phyloP scores from a whole-genome alignment of 2,329 filamentous ascomycete genomes.

The Alternaria arborescens region DNA sequence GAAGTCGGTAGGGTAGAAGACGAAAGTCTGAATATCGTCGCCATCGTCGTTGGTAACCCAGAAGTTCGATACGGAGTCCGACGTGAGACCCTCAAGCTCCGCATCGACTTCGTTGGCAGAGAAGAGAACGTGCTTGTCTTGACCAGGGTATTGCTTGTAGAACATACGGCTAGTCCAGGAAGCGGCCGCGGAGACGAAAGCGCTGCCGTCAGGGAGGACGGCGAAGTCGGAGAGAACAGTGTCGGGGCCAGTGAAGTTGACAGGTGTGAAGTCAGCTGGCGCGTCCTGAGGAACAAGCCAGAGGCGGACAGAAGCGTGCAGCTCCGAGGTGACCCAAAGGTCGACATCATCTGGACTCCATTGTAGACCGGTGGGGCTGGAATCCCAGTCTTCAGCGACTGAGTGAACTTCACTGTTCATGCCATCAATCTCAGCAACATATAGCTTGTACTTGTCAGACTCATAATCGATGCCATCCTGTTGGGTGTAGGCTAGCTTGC shows the following conservation, averaged over 20 bases:
- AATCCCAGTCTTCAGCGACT: conserved; percentile 48
- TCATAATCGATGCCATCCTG: conserved; percentile 73
- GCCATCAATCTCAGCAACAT: conserved; percentile 46
- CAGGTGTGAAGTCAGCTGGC: conserved; percentile 56
- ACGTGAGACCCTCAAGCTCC: conserved; percentile 70
- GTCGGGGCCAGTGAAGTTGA: conserved; percentile 56
- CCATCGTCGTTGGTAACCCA: conserved; percentile 72
- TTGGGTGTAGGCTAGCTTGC: conserved; percentile 79
- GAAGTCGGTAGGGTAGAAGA: conserved; percentile 71
- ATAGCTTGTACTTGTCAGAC: conserved; percentile 72
- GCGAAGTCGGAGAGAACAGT: conserved; percentile 52
- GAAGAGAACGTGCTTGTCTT: conserved; percentile 54
- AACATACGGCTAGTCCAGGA: conserved; percentile 47
- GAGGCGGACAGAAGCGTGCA: conserved; percentile 53
- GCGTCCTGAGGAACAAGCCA: conserved; percentile 69
- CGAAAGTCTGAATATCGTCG: conserved; percentile 69
- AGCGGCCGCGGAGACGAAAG: conserved; percentile 49
- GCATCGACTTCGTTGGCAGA: conserved; percentile 73
- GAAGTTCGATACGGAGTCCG: conserved; percentile 70
- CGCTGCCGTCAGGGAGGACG: conserved; percentile 67
- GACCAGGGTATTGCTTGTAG: conserved; percentile 38
- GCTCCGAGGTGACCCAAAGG: conserved; percentile 45
- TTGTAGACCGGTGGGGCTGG: conserved; percentile 35
- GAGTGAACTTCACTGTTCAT: conserved; percentile 35
- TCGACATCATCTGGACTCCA: conserved; percentile 44